Conservation (phyloP, 106 monocot species). For the Dendrobium chrysotoxum region DNA sequence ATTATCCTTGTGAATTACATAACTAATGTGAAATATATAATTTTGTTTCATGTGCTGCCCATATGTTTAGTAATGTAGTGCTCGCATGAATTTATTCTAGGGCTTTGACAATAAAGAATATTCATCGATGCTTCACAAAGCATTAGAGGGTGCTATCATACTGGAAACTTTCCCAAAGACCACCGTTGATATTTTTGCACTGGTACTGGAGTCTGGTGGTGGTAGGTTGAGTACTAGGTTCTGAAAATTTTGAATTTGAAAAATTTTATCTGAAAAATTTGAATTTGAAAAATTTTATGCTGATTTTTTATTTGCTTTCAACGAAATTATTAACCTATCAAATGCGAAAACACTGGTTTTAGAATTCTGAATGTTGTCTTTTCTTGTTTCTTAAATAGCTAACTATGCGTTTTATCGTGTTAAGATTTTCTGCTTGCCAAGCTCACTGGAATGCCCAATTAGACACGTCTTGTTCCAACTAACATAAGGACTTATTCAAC, state of each 20-base stretch:
- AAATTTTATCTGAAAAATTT: neutral
- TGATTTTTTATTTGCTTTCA: neutral
- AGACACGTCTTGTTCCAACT: neutral
- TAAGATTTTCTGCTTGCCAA: neutral
- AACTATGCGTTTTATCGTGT: neutral
- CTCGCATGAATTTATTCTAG: conserved; percentile 26
- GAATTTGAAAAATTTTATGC: too few relatives aligned
- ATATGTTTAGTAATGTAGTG: neutral
- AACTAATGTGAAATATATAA: neutral
- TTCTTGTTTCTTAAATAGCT: neutral
- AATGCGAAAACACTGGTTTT: neutral
- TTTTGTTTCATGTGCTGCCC: neutral
- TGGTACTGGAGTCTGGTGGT: conserved; percentile 97
- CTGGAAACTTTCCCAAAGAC: conserved; percentile 91
- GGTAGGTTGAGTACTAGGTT: conserved; percentile 35
- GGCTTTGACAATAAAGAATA: conserved; percentile 77
- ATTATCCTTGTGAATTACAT: neutral
- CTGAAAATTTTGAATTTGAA: neutral
- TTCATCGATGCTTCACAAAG: conserved; percentile 88
- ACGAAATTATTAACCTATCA: neutral
- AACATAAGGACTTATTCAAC: too few relatives aligned
- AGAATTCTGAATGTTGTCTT: neutral
- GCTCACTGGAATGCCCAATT: neutral
- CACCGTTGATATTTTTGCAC: conserved; percentile 93
- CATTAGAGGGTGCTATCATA: conserved; percentile 83